A percentile compares a stretch with the other conserved stretches of the same genome.
phyloP scores from a whole-genome alignment of 352 stramenopile genomes.

The Globisporangium spinosum region DNA sequence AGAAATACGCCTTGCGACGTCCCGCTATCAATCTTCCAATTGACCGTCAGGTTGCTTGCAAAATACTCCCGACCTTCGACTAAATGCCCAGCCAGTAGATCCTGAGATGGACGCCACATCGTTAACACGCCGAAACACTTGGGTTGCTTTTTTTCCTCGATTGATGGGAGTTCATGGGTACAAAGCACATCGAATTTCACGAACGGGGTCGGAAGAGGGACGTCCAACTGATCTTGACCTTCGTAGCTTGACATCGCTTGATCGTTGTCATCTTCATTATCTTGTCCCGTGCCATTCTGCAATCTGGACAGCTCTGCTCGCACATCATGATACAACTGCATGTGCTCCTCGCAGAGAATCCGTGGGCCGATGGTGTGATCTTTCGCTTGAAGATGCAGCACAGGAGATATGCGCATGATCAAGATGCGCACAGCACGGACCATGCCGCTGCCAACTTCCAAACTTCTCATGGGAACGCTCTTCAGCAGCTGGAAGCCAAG shows the following conservation, averaged over 20 bases:
- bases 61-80: slow-evolving; percentile 57
- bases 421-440: slow-evolving; percentile 54
- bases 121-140: slow-evolving; percentile 45
- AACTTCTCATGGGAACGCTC: slow-evolving; percentile 52
- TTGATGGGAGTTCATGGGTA: slow-evolving; percentile 28
- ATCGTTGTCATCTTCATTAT: slow-evolving; percentile 14
- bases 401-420: slow-evolving; percentile 46
- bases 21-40: slow-evolving; percentile 55
- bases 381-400: slow-evolving; percentile 67
- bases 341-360: slow-evolving; percentile 63
- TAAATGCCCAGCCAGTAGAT: slow-evolving; percentile 37
- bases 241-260: slow-evolving; percentile 14
- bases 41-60: slow-evolving; percentile 55
- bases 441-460: slow-evolving; percentile 61
- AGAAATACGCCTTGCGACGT: slow-evolving; percentile 38
- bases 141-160: slow-evolving; percentile 1
- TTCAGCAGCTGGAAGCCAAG: slow-evolving; percentile 51
- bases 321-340: slow-evolving; percentile 44
- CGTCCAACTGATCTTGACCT: slow-evolving; percentile 21
- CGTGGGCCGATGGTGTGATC: slow-evolving; percentile 55
- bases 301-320: slow-evolving; percentile 30
- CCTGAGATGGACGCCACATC: slow-evolving; percentile 58
- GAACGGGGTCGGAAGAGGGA: slow-evolving; percentile 51
- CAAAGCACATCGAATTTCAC: slow-evolving; percentile 67
- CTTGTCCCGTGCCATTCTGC: slow-evolving; percentile 15